Evolutionary conservation across 2,329 filamentous ascomycete genomes (phyloP), one percentile per base, ranked within the genome.

Genomic region (Didymella sp.): DNA sequence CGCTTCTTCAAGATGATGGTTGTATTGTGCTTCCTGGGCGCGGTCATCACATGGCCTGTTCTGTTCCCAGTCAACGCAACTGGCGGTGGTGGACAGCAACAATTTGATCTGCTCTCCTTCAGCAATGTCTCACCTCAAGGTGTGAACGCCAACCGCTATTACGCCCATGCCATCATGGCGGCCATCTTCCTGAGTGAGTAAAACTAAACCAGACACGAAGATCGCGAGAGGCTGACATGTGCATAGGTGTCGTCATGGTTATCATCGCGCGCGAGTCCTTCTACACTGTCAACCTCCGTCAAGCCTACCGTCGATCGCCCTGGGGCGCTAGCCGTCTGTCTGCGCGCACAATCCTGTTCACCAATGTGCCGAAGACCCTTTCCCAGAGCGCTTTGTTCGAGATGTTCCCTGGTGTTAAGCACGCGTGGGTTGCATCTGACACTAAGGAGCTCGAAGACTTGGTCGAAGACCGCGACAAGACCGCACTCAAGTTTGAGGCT

Each of bases 361-460:
- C 80, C 59, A 79, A 77, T 37, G 80, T 81, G 0, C 79, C 80
- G 15, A 76, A 76, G 42, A 71, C 71, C 6, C 68, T 78, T 9
- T 69, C 75, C 3, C 74, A 81, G 49, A 69, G 68, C 11, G 70
- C 67, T 9, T 62, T 81, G 22, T 76, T 79, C 40, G 70, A 70
- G 19, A 72, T 78, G 60, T 77, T 77, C 44, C 66, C 69, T 2
- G 72, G 74, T 30, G 78, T 80, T 27, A 74, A 71, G 58, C 73
- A 75, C 24, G 75, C 80, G 28, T 82, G 80, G 80, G 74, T 81
- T 17, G 78, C 79, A 0, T 78, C 76, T 35, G 75, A 82, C 56
- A 75, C 73, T 38, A 79, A 80, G 45, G 74, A 80, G 41, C 70
- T 82, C 9, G 72, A 78, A 6, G 67, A 78, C 3, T 58, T 81